Conservation (phyloP, 2,329 filamentous ascomycete genomes). For the Shiraia sp. region DNA sequence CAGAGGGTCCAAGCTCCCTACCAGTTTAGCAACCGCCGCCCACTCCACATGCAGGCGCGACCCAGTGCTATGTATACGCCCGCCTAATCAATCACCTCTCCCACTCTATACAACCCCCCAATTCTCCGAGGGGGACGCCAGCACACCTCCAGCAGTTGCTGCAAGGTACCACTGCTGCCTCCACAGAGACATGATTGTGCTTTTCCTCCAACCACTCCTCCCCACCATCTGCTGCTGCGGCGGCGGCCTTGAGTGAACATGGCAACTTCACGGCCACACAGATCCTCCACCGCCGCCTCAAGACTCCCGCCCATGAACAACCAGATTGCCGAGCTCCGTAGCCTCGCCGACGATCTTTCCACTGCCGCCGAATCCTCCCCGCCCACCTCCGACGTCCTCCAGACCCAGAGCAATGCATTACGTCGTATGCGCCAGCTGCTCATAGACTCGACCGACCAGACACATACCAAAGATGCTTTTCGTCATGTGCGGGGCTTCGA, state of each 20-base stretch:
- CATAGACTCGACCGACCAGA: conserved; percentile 55
- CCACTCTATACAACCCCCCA: neutral
- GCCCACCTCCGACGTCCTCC: conserved; percentile 36
- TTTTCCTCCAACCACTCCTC: conserved; percentile 21
- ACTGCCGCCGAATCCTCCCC: conserved; percentile 34
- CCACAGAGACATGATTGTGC: conserved; percentile 35
- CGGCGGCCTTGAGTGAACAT: conserved; percentile 39
- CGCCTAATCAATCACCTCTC: neutral
- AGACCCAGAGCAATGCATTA: conserved; percentile 55
- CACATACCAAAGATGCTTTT: conserved; percentile 75
- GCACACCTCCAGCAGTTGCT: conserved; percentile 1
- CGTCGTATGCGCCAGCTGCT: conserved; percentile 69
- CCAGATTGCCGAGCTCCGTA: conserved; percentile 47
- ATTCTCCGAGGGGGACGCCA: neutral
- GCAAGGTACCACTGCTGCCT: conserved; percentile 11
- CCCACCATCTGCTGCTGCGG: conserved; percentile 13
- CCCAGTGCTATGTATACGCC: conserved; percentile 5
- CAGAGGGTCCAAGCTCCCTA: conserved; percentile 19
- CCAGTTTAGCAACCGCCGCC: conserved; percentile 15
- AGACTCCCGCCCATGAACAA: conserved; percentile 59
- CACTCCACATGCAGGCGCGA: conserved; percentile 5
- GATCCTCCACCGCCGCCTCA: conserved; percentile 45
- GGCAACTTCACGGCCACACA: conserved; percentile 40
- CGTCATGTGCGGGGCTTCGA: conserved; percentile 80
- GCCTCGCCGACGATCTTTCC: conserved; percentile 41